These are phyloP conservation scores for Neckera pumila DNA, from an alignment of 225 moss, liverwort and hornwort species.

Conservation along the genomic window DNA sequence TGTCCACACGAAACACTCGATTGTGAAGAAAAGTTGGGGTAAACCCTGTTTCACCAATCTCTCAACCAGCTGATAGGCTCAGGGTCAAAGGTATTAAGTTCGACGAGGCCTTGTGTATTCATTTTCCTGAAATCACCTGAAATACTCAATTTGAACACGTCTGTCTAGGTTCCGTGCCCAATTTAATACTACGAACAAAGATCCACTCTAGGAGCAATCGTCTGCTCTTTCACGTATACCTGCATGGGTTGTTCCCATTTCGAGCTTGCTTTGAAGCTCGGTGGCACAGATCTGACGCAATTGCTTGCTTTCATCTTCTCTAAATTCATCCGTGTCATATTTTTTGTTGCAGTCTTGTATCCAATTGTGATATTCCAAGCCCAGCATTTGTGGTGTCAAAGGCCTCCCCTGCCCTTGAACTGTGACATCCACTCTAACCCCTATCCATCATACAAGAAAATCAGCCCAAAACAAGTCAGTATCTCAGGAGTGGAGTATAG, in stretches of 20 bases:
- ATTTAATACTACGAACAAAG: neutral
- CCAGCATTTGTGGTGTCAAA: slow-evolving; percentile 37
- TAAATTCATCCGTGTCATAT: slow-evolving; percentile 11
- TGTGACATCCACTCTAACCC: slow-evolving; percentile 18
- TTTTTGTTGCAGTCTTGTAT: slow-evolving; percentile 24
- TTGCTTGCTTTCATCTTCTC: slow-evolving; percentile 2
- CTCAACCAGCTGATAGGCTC: neutral
- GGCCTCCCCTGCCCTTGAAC: slow-evolving; percentile 31
- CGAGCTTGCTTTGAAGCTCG: slow-evolving; percentile 20
- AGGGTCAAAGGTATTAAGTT: neutral
- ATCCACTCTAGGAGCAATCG: neutral
- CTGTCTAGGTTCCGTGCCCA: neutral
- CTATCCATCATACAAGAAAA: slow-evolving; percentile 1
- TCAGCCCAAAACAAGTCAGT: neutral
- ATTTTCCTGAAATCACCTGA: slow-evolving; percentile 8
- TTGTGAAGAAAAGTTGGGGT: neutral
- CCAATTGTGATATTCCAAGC: slow-evolving; percentile 42
- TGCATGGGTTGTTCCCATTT: slow-evolving; percentile 6
- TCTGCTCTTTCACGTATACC: neutral
- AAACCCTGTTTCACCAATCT: neutral
- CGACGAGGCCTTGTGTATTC: neutral
- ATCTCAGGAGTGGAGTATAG: neutral
- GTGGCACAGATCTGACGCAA: slow-evolving; percentile 11
- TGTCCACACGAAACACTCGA: slow-evolving; percentile 8
- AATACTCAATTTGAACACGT: neutral